phyloP scores from a whole-genome alignment of 495 filamentous ascomycete species.

The Pyronema omphalodes region DNA sequence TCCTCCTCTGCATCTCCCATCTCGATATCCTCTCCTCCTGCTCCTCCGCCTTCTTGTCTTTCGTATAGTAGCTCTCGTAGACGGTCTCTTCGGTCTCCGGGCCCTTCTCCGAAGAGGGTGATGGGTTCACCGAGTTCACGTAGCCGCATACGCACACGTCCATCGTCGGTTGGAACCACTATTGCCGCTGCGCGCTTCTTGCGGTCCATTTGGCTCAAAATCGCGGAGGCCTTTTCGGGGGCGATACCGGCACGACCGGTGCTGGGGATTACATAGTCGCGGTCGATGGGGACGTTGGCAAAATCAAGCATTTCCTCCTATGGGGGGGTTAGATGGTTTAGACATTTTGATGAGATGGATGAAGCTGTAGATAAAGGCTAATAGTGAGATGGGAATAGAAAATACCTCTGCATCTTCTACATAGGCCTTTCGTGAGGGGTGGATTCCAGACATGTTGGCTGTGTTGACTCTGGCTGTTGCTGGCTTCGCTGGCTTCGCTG shows the following conservation, averaged over 20 bases:
- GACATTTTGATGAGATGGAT: neutral
- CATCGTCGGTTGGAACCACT: constrained; percentile 91
- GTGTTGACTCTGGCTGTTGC: neutral
- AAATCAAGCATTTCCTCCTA: constrained; percentile 49
- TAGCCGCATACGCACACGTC: constrained; percentile 57
- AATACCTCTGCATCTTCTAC: constrained; percentile 74
- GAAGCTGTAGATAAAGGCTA: constrained; percentile 7
- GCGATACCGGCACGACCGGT: constrained; percentile 49
- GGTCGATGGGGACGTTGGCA: constrained; percentile 67
- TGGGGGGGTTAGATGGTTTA: constrained; percentile 23
- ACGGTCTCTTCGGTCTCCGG: constrained; percentile 67
- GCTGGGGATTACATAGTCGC: constrained; percentile 63
- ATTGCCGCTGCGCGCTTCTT: constrained; percentile 77
- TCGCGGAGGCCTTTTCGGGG: constrained; percentile 73
- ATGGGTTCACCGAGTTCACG: constrained; percentile 79
- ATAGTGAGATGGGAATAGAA: constrained; percentile 7
- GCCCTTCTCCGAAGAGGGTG: constrained; percentile 88
- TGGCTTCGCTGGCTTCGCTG: neutral
- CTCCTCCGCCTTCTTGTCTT: constrained; percentile 31
- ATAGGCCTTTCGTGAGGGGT: constrained; percentile 86
- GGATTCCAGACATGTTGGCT: constrained; percentile 32
- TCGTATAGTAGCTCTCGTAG: constrained; percentile 72
- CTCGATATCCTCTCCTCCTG: constrained; percentile 42
- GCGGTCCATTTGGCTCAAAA: constrained; percentile 75
- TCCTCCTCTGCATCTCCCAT: constrained; percentile 52